Percentiles rank a stretch among this genome's conserved stretches.
Evolutionary conservation across 352 stramenopile species (phyloP).

Genomic region (Phytophthora kernoviae): DNA sequence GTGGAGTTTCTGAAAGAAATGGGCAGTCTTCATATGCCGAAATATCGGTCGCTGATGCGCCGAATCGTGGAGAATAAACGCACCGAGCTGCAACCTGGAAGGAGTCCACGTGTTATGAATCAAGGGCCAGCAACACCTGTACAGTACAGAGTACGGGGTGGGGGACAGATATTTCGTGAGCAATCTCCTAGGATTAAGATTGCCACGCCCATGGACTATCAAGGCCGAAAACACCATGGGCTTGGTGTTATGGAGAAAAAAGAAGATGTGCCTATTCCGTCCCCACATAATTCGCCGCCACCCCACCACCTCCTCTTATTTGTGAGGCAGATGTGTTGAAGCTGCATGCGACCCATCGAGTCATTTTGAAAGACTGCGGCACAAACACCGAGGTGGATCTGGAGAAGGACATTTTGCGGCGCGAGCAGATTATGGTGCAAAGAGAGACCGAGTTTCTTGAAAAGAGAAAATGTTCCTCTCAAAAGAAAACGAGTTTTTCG

Average conservation of each 20-base stretch:
- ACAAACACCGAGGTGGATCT: conserved; percentile 69
- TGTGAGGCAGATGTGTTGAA: background rate
- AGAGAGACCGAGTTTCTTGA: conserved; percentile 39
- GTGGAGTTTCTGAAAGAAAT: conserved; percentile 62
- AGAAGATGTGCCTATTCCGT: background rate
- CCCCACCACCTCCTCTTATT: background rate
- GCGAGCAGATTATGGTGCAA: conserved; percentile 40
- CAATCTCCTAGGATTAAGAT: background rate
- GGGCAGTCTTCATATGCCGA: conserved; percentile 64
- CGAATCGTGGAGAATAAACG: conserved; percentile 32
- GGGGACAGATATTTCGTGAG: background rate
- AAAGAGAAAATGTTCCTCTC: conserved; percentile 42
- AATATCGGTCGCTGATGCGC: conserved; percentile 60
- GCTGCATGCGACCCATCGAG: conserved; percentile 10
- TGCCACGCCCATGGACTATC: background rate
- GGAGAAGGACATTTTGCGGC: conserved; percentile 51
- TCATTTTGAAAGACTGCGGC: conserved; percentile 53
- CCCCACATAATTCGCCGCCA: background rate
- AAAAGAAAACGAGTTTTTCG: conserved; percentile 42
- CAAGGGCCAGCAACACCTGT: background rate
- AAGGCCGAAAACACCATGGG: background rate
- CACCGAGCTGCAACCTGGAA: conserved; percentile 4
- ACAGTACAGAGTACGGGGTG: background rate
- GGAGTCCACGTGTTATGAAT: conserved; percentile 15
- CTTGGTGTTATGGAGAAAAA: background rate